Evolutionary conservation across 2,329 filamentous ascomycete genomes (phyloP), one percentile per base, ranked within the genome.

Genomic region (Aspergillus fumigatus): DNA sequence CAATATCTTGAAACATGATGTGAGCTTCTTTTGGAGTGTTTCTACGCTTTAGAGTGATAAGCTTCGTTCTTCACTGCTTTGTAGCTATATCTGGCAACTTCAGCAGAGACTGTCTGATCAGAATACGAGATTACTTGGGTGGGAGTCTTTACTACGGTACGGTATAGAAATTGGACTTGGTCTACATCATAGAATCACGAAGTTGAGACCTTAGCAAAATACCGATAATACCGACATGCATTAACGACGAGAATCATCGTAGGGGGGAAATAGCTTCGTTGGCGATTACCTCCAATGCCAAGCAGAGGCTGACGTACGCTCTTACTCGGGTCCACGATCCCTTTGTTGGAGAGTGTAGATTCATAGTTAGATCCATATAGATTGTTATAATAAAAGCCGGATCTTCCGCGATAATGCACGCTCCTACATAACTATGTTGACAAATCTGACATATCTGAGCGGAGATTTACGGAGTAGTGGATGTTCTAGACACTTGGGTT

Each of bases 261-360:
- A 9, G 21, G 2, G 3, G 19, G n/a, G 41, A 43, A 43, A 43
- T 43, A 21, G n/a, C 41, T 23, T 45, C 41, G 17, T 23, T 45
- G 8, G 21, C 8, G n/a, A 14, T 21, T 21, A 3, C 10, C 10
- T 4, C 8, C 21, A 19, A 32, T 19, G 51, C 51, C 51, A 48
- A 53, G 51, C 14, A 35, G 45, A 53, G 21, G 51, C 26, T 53
- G 43, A 48, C 43, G 43, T 40, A 53, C 51, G 11, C 51, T n/a
- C 21, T 11, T 5, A 11, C 25, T 47, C 25, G 29, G 29, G 11
- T 35, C 4, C 4, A 14, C 11, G 11, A 11, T 32, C 11, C 11
- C 11, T 35, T 11, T 4, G 29, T 11, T 10, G 27, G 27, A 29
- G 27, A 29, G 8, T n/a, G 27, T 29, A 29, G 25, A 6, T 26